Base-by-base conservation (phyloP, 371 early-diverging fungal species). In the Lichtheimia corymbifera region DNA sequence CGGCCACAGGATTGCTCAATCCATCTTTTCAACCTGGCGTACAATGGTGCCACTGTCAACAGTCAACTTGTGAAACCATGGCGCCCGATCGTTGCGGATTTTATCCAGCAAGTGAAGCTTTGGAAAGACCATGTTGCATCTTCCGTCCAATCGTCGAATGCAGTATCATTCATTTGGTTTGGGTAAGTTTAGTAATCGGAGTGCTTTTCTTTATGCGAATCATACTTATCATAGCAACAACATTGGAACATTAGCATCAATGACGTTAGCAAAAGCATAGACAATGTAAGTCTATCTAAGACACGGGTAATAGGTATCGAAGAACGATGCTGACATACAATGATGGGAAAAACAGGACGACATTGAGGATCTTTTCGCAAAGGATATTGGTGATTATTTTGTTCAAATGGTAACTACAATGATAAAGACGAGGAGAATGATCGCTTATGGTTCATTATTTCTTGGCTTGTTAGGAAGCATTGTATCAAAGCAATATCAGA, bases 31-130 rank as follows among this genome's bases (percentile, higher is more conserved):
- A 56, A 56, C 25, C 0, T 56, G 45, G 57, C 57, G 27, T 56
- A 56, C 25, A 56, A 45, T 20, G 57, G 57, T 28, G 57, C 57
- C 24, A 56, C 57, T 9, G 57, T 56, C 22, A 42, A 45, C 43
- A 20, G 7, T 2, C 5, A 5, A 2, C 28, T 56, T 4, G 57
- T 56, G 7, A 15, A 43, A 27, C 22, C 45, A 2, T 28, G 57
- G 45, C 14, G 25, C 2, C 57, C 57, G 4, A 13, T 14, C 3
- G 9, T 56, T 24, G 24, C 44, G 12, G 57, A 56, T 56, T 56
- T 56, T 11, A 44, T 44, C 7, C 4, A 35, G 17, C 57, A 56
- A 15, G 25, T 25, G 1, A n/a, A 45, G 15, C 45, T 20, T 43
- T 56, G 57, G 57, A 35, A 56, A 56, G 43, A 42, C 5, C 5